phyloP scores from a whole-genome alignment of 306 rosid species.

The Rosa multiflora region DNA sequence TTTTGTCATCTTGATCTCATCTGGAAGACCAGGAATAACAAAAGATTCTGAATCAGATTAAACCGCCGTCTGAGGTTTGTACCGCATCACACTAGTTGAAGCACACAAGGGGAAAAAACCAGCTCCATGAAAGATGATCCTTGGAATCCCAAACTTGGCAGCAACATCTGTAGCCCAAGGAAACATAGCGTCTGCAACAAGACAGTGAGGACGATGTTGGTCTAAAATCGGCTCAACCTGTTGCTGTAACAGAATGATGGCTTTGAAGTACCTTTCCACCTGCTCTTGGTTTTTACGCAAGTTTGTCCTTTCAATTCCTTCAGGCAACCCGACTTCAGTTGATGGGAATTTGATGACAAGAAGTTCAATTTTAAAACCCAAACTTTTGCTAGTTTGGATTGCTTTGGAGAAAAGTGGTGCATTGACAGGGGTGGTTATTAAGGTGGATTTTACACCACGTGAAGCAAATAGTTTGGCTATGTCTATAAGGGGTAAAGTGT shows the following conservation, averaged over 20 bases:
- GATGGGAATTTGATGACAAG: slow-evolving; percentile 2
- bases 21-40: slow-evolving; percentile 5
- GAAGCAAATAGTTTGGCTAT: slow-evolving; percentile 26
- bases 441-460: slow-evolving; percentile 23
- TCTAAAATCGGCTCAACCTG: background rate
- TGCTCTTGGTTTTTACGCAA: background rate
- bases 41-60: slow-evolving; percentile 8
- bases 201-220: background rate
- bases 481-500: slow-evolving; percentile 25
- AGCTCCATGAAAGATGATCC: slow-evolving; percentile 9
- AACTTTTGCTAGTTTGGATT: slow-evolving; percentile 2
- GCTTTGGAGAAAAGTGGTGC: background rate
- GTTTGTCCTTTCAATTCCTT: slow-evolving; percentile 32
- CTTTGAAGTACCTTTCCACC: background rate
- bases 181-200: background rate
- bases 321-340: slow-evolving; percentile 29
- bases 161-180: slow-evolving; percentile 13
- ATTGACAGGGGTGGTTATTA: slow-evolving; percentile 16
- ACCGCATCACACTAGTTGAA: background rate
- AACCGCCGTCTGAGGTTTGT: background rate
- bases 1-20: background rate
- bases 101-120: slow-evolving; percentile 11
- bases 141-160: slow-evolving; percentile 17
- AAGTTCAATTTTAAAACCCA: background rate
- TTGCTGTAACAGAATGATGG: background rate